Evolutionary conservation across 129 eudicot species (phyloP).

Genomic region (Tagetes patula): DNA sequence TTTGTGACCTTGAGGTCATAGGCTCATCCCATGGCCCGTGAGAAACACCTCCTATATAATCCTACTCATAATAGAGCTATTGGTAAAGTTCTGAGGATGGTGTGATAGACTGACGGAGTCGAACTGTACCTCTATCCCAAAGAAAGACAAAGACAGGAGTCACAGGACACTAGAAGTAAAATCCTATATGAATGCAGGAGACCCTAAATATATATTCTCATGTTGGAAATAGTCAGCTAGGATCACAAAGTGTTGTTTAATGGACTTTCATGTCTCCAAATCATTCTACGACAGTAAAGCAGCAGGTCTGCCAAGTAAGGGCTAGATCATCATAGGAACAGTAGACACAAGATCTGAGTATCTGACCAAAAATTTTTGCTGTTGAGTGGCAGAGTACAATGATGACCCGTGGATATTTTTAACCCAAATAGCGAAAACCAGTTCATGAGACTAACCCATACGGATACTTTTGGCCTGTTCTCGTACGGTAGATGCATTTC

Average conservation of each 20-base stretch:
- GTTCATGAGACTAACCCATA: neutral
- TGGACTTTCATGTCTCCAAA: constrained; percentile 12
- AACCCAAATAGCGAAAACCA: neutral
- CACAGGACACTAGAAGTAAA: neutral
- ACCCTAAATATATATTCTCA: neutral
- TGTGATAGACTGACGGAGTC: too few species aligned
- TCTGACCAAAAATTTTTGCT: neutral
- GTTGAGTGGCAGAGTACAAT: neutral
- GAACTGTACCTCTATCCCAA: neutral
- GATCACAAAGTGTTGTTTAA: constrained; percentile 7
- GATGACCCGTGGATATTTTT: neutral
- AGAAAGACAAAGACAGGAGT: neutral
- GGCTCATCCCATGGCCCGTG: too few species aligned
- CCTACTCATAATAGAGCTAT: too few species aligned
- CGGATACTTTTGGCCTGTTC: neutral
- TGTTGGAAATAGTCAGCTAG: constrained; percentile 4
- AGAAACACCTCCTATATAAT: too few species aligned
- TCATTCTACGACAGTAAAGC: neutral
- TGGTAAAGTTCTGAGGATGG: too few species aligned
- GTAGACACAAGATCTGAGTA: constrained; percentile 7
- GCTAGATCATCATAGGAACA: neutral
- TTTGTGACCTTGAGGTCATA: too few species aligned
- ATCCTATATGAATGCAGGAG: neutral
- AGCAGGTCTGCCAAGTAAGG: constrained; percentile 7
- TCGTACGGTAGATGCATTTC: neutral